A percentile compares a stretch with the other conserved stretches of the same genome.
Evolutionary conservation across 2,329 filamentous ascomycete species (phyloP).

Genomic region (Aspergillus sp.): DNA sequence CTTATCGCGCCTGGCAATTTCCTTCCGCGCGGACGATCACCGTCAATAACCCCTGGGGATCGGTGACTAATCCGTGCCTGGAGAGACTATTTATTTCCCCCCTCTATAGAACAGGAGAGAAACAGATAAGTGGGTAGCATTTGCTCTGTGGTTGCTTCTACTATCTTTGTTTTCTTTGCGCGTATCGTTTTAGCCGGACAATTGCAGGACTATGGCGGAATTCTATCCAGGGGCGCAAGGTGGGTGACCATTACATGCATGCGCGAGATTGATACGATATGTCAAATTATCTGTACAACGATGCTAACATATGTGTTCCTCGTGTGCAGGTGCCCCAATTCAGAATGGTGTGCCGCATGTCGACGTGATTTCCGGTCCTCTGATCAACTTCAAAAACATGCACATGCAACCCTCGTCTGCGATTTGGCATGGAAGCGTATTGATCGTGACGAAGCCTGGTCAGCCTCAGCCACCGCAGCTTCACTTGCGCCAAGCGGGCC

Average conservation of each 20-base stretch:
- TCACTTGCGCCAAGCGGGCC: conserved; percentile 34
- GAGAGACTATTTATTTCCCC: too few relatives aligned
- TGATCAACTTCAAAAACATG: conserved; percentile 45
- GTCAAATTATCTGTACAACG: not conserved
- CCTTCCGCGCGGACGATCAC: too few relatives aligned
- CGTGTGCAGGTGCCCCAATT: conserved; percentile 1
- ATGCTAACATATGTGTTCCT: not conserved
- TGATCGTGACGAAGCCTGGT: conserved; percentile 72
- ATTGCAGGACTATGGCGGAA: not conserved
- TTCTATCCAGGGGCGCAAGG: not conserved
- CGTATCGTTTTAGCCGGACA: not conserved
- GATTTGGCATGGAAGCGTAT: conserved; percentile 74
- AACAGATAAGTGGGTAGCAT: too few relatives aligned
- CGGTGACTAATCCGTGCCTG: too few relatives aligned
- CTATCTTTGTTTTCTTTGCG: not conserved
- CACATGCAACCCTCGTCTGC: conserved; percentile 24
- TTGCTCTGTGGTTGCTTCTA: not conserved
- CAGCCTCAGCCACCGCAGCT: conserved; percentile 56
- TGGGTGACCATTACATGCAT: not conserved
- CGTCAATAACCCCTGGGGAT: too few relatives aligned
- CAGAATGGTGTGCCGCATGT: conserved; percentile 16
- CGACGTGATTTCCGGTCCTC: conserved; percentile 42
- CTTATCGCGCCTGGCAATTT: not conserved
- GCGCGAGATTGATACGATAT: not conserved
- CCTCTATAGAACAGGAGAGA: too few relatives aligned